Conservation (phyloP, 2,329 filamentous ascomycete species). For the Hyphodiscus sp. region DNA sequence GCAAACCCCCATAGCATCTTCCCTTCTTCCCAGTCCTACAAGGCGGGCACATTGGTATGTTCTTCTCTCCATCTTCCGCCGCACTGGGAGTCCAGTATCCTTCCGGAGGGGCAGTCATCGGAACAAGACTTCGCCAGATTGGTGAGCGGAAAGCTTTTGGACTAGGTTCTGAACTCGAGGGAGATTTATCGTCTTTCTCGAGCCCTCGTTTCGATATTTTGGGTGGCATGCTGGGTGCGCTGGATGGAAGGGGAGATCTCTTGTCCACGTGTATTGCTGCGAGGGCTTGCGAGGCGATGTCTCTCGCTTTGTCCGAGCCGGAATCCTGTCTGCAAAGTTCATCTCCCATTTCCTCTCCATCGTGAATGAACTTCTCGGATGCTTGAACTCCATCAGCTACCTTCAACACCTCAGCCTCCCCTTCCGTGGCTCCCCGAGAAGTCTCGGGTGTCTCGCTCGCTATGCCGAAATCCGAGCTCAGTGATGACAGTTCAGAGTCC, state of each 20-base stretch:
- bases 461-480: background rate
- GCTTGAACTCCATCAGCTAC: background rate
- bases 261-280: background rate
- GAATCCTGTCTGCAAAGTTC: background rate
- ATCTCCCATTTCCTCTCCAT: background rate
- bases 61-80: background rate
- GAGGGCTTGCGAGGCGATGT: background rate
- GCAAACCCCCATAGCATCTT: background rate
- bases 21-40: background rate
- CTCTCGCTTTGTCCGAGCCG: background rate
- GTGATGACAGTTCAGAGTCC: background rate
- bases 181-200: too few relatives aligned
- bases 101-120: background rate
- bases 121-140: background rate
- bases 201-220: background rate
- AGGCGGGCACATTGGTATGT: background rate
- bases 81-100: background rate
- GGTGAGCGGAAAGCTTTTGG: background rate
- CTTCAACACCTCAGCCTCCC: background rate
- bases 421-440: background rate
- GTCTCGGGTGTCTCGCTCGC: background rate
- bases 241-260: background rate
- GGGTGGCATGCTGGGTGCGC: too few relatives aligned
- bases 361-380: background rate
- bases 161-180: background rate